Conservation (phyloP, 352 stramenopile species). For the Phytophthora aleatoria region DNA sequence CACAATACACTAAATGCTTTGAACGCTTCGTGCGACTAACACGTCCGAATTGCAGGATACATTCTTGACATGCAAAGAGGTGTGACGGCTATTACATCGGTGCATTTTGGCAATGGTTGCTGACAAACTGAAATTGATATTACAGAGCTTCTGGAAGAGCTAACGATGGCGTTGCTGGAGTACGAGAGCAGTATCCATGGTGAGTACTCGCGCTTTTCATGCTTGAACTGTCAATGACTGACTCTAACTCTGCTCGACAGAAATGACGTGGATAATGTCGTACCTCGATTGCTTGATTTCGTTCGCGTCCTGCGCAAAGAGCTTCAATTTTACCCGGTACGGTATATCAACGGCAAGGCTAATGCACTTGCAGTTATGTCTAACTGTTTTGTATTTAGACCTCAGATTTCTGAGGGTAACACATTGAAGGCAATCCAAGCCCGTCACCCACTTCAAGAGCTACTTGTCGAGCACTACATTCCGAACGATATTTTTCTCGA, state of each 20-base stretch:
- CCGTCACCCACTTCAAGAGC: conserved; percentile 84
- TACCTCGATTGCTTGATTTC: conserved; percentile 77
- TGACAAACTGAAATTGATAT: conserved; percentile 1
- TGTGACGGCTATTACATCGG: conserved; percentile 21
- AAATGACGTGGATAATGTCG: conserved; percentile 71
- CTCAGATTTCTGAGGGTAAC: conserved; percentile 50
- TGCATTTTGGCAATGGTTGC: background rate
- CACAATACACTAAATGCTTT: background rate
- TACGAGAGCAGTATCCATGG: conserved; percentile 77
- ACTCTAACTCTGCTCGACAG: conserved; percentile 31
- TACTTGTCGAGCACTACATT: conserved; percentile 86
- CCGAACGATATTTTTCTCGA: conserved; percentile 73
- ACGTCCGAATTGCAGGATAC: conserved; percentile 46
- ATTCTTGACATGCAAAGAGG: conserved; percentile 84
- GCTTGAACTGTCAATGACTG: background rate
- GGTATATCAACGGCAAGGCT: background rate
- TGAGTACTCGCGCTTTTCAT: conserved; percentile 16
- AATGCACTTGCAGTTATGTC: background rate
- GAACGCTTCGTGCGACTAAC: conserved; percentile 2
- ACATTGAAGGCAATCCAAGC: conserved; percentile 60
- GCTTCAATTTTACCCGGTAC: conserved; percentile 81
- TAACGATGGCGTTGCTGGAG: conserved; percentile 70
- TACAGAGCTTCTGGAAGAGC: conserved; percentile 75
- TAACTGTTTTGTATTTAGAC: conserved; percentile 32
- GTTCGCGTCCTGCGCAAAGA: conserved; percentile 62